Percentiles rank a stretch among this genome's conserved stretches.
Conservation (phyloP, 1,284 basidiomycete species). For the Vanrija sp. region DNA sequence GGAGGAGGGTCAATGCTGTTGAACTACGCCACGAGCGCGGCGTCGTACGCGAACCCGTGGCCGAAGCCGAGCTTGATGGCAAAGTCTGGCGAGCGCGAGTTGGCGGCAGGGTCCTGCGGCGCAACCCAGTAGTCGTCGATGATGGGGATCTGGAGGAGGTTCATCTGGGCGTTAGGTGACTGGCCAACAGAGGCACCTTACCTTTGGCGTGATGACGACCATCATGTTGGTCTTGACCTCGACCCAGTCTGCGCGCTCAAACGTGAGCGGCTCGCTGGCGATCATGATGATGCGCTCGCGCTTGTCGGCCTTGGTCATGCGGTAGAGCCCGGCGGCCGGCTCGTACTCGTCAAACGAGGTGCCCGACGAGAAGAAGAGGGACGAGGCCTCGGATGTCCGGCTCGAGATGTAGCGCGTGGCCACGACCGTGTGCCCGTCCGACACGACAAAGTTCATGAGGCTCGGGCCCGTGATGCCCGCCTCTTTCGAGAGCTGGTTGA, state of each 20-base stretch:
- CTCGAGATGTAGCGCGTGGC: constrained; percentile 94
- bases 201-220: constrained; percentile 83
- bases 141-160: constrained; percentile 89
- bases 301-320: constrained; percentile 95
- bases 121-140: constrained; percentile 77
- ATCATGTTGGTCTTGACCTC: constrained; percentile 93
- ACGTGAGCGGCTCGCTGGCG: constrained; percentile 86
- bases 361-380: constrained; percentile 91
- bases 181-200: constrained; percentile 38
- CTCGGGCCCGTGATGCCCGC: constrained; percentile 71
- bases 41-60: constrained; percentile 19
- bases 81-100: constrained; percentile 43
- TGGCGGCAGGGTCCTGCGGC: constrained; percentile 48
- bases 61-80: constrained; percentile 46
- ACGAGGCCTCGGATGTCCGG: constrained; percentile 85
- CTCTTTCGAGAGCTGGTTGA: constrained; percentile 73
- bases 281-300: constrained; percentile 83
- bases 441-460: constrained; percentile 93
- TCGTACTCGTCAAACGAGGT: constrained; percentile 89
- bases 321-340: constrained; percentile 71
- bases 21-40: constrained; percentile 1
- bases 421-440: constrained; percentile 87
- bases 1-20: not conserved
- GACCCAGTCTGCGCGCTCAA: constrained; percentile 69
- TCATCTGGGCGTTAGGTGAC: constrained; percentile 54